Conservation (phyloP, 2,329 filamentous ascomycete genomes). For the Hypoxylon sp. region DNA sequence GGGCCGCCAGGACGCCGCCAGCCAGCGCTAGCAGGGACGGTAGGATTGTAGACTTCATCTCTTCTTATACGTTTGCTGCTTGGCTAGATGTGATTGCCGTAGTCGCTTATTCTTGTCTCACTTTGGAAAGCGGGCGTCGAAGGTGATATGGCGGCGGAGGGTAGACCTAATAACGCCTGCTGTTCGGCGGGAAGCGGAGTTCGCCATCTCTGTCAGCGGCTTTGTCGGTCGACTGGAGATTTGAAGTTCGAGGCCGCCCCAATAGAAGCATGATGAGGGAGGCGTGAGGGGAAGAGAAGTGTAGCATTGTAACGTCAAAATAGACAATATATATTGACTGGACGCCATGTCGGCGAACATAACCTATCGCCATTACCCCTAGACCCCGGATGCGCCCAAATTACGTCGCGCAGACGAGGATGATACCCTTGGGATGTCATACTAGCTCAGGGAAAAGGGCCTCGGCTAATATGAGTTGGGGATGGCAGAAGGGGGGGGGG, state of each 20-base stretch:
- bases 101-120: conserved; percentile 11
- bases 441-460: conserved; percentile 16
- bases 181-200: conserved; percentile 9
- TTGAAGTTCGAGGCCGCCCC: conserved; percentile 27
- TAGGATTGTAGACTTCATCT: conserved; percentile 26
- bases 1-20: conserved; percentile 30
- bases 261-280: conserved; percentile 1
- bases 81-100: conserved; percentile 9
- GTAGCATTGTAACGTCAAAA: conserved; percentile 10
- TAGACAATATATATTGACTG: conserved; percentile 15
- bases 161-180: conserved; percentile 11
- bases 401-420: conserved; percentile 1
- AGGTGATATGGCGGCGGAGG: conserved; percentile 3
- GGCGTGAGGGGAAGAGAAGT: conserved; percentile 13
- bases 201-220: conserved; percentile 8
- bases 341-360: conserved; percentile 25
- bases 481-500: conserved; percentile 25
- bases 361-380: conserved; percentile 18
- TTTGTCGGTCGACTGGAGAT: conserved; percentile 5
- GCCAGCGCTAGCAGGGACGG: conserved; percentile 22
- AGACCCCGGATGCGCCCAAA: conserved; percentile 17
- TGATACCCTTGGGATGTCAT: conserved; percentile 9
- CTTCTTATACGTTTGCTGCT: neutral
- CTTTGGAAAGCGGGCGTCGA: neutral
- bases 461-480: conserved; percentile 39